Percentiles rank a stretch among this genome's conserved stretches.
These are phyloP conservation scores for Diaporthe citriasiana DNA, from an alignment of 2,329 filamentous ascomycete species.

Conservation along the genomic window DNA sequence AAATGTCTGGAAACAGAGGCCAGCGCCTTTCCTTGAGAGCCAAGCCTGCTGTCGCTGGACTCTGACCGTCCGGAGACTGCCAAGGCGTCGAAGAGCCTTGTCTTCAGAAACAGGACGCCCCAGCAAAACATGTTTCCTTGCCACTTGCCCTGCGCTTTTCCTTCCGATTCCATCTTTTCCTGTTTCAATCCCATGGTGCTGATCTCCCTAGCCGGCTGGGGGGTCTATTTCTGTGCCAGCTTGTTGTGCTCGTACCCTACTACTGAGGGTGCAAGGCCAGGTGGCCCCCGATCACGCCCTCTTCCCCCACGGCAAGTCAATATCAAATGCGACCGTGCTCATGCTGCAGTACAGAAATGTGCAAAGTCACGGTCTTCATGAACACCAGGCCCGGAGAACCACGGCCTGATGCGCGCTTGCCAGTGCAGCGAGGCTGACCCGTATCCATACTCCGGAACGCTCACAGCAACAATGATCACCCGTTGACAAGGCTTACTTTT, in stretches of 20 bases:
- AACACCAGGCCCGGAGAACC: background rate
- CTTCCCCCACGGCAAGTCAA: background rate
- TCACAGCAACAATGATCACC: background rate
- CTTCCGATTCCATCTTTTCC: conserved; percentile 27
- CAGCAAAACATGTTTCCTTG: conserved; percentile 41
- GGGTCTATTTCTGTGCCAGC: conserved; percentile 10
- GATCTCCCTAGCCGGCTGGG: conserved; percentile 22
- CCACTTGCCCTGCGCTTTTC: conserved; percentile 21
- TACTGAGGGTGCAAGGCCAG: background rate
- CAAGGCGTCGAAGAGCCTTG: conserved; percentile 40
- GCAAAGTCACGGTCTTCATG: background rate
- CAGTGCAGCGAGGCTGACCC: conserved; percentile 6
- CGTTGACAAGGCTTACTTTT: conserved; percentile 9
- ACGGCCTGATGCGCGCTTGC: background rate
- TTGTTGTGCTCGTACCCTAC: background rate
- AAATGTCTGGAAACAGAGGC: conserved; percentile 31
- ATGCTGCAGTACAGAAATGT: background rate
- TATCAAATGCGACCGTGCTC: background rate
- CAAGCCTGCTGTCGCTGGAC: conserved; percentile 36
- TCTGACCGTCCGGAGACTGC: conserved; percentile 41
- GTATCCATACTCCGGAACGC: background rate
- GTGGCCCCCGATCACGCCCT: background rate
- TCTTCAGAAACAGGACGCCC: conserved; percentile 17
- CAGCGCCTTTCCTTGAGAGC: conserved; percentile 33
- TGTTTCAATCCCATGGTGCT: conserved; percentile 34